A percentile compares a stretch with the other conserved stretches of the same genome.
These are phyloP conservation scores for Malus orientalis DNA, from an alignment of 306 rosid genomes.

Conservation along the genomic window DNA sequence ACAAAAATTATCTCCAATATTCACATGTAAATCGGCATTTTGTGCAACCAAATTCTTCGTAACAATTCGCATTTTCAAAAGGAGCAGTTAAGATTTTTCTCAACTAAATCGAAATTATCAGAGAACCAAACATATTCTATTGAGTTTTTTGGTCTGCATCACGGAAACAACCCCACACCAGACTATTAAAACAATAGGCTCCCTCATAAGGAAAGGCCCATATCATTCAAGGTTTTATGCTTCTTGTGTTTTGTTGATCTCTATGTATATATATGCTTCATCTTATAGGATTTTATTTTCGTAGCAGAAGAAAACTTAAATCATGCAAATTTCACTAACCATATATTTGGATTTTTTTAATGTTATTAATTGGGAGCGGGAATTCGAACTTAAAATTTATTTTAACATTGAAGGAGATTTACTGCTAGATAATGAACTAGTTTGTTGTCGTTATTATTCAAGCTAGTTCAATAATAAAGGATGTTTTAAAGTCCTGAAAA, in stretches of 20 bases:
- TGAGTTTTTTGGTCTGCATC: slow-evolving; percentile 41
- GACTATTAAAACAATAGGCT: slow-evolving; percentile 20
- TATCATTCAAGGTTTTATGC: slow-evolving; percentile 19
- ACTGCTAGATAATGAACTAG: not conserved
- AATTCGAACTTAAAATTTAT: not conserved
- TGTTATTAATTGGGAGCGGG: not conserved
- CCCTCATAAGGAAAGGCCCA: slow-evolving; percentile 24
- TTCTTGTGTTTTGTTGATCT: slow-evolving; percentile 19
- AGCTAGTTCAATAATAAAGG: not conserved
- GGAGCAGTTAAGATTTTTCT: slow-evolving; percentile 80
- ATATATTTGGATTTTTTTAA: not conserved
- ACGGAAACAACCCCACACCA: slow-evolving; percentile 65
- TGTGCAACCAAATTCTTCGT: slow-evolving; percentile 51
- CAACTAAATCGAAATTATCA: slow-evolving; percentile 34
- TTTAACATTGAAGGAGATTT: not conserved
- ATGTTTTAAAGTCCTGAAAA: too few species aligned
- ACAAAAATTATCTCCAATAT: slow-evolving; percentile 22
- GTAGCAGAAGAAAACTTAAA: not conserved
- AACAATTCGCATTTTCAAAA: slow-evolving; percentile 75
- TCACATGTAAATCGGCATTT: slow-evolving; percentile 79
- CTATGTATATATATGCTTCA: not conserved
- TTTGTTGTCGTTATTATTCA: too few species aligned
- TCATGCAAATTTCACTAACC: not conserved
- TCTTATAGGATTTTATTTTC: not conserved
- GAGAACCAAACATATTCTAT: slow-evolving; percentile 19